Evolutionary conservation across 1,139 yeast genomes (phyloP), one percentile per base, ranked within the genome.

Genomic region (Spathaspora sp.): DNA sequence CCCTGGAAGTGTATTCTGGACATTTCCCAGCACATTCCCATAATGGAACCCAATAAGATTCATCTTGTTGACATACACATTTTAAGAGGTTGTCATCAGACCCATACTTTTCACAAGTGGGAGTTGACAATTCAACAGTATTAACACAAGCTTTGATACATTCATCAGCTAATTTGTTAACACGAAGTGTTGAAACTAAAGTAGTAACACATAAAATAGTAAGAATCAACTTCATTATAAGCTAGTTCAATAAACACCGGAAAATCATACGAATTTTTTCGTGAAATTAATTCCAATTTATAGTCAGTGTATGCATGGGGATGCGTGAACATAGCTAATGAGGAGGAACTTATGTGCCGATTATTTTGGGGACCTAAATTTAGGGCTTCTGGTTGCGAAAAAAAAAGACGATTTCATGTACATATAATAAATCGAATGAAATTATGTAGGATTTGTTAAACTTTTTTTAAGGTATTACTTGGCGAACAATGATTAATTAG

Each of bases 21-120:
- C 43, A 41, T 11, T 41, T 41, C 7, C 15, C 10, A 16, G 39
- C 39, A 34, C 43, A 41, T 33, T 24, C 43, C 26, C 39, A 33
- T 39, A 41, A 33, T 13, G 29, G 18, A 11, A 7, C 16, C 43
- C 43, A 41, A 18, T 13, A 41, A 25, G 17, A 23, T 8, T 33
- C 39, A 26, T 26, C 43, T 5, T 33, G 26, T 2, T 33, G 3
- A 25, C 43, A 41, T 6, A 26, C 13, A 34, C 43, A 41, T 34
- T 10, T 34, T 7, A 13, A 34, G n/a, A 34, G 5, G 23, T 16
- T 16, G 13, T 34, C 38, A 13, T 34, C 38, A 10, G 38, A 17
- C 3, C 23, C 38, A 13, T 34, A 34, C 16, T 34, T 34, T 9
- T 9, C 16, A 34, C 38, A 34, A 18, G 23, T 20, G 4, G 23